Percentiles rank a stretch among this genome's conserved stretches.
These are phyloP conservation scores for Stentor coeruleus DNA, from an alignment of 73 alveolate genomes.

Conservation along the genomic window DNA sequence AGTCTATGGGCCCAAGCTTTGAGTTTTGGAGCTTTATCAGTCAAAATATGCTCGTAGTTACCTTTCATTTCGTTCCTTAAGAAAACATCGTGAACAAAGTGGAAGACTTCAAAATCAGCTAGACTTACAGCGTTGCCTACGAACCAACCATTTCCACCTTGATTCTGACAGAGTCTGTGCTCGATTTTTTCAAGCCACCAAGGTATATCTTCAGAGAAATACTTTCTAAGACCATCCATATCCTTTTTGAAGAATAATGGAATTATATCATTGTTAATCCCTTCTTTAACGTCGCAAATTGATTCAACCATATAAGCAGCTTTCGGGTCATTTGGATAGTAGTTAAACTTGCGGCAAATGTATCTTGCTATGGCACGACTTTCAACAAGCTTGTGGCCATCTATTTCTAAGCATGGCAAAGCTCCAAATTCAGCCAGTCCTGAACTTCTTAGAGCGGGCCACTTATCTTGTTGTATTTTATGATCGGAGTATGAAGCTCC, in stretches of 20 bases:
- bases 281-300: conserved; percentile 30
- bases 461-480: conserved; percentile 33
- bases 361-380: conserved; percentile 37
- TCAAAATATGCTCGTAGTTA: neutral
- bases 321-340: conserved; percentile 60
- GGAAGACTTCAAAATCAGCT: conserved; percentile 9
- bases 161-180: neutral
- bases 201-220: no score
- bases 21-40: neutral
- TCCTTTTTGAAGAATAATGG: neutral
- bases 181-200: neutral
- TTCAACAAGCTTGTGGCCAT: conserved; percentile 31
- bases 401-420: conserved; percentile 38
- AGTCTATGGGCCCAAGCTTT: neutral
- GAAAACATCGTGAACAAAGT: neutral
- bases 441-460: conserved; percentile 29
- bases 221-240: neutral
- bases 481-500: conserved; percentile 29
- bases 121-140: neutral
- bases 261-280: neutral
- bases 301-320: conserved; percentile 56
- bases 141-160: conserved; percentile 2
- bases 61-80: neutral
- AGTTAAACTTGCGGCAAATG: conserved; percentile 50
- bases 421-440: conserved; percentile 36